Conservation (phyloP, 352 stramenopile genomes). For the Globisporangium barbulae region DNA sequence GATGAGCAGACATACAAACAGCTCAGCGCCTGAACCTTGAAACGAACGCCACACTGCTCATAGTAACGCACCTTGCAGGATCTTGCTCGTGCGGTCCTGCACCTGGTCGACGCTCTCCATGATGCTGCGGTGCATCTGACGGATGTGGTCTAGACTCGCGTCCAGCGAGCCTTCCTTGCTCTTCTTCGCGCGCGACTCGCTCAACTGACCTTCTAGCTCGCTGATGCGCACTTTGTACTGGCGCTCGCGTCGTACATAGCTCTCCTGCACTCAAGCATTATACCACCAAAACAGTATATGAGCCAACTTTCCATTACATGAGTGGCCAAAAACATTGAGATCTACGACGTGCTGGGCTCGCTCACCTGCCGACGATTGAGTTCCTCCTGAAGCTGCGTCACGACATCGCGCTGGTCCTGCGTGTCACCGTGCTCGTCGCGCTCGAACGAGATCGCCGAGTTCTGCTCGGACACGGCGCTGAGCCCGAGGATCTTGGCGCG, state of each 20-base stretch:
- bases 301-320: background rate
- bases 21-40: background rate
- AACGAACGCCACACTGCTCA: background rate
- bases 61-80: slow-evolving; percentile 56
- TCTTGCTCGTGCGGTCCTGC: slow-evolving; percentile 88
- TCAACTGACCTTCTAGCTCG: slow-evolving; percentile 70
- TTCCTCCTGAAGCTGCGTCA: slow-evolving; percentile 59
- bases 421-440: slow-evolving; percentile 27
- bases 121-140: slow-evolving; percentile 83
- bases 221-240: slow-evolving; percentile 87
- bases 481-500: slow-evolving; percentile 52
- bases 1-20: background rate
- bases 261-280: slow-evolving; percentile 42
- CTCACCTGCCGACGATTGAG: slow-evolving; percentile 48
- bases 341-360: background rate
- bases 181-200: slow-evolving; percentile 68
- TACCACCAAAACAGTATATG: background rate
- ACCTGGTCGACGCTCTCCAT: slow-evolving; percentile 89
- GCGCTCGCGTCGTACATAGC: slow-evolving; percentile 83
- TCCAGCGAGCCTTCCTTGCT: slow-evolving; percentile 68
- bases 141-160: slow-evolving; percentile 75
- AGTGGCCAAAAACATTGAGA: background rate
- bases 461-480: slow-evolving; percentile 42
- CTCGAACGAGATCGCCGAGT: slow-evolving; percentile 24
- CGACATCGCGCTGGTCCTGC: slow-evolving; percentile 41